Conservation (phyloP, 225 moss, liverwort and hornwort genomes). For the Thuidium tamariscinum region DNA sequence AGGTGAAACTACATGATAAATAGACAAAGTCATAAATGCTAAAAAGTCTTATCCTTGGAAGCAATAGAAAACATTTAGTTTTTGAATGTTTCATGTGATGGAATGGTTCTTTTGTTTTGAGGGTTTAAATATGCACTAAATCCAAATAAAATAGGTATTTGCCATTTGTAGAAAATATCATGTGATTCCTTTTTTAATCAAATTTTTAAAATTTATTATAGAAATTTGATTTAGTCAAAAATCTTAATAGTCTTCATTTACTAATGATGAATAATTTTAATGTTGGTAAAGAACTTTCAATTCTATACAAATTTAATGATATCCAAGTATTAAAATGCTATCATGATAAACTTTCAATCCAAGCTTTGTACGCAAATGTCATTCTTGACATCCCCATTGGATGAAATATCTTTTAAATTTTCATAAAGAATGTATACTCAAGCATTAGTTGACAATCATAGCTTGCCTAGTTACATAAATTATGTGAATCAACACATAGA, state of each 20-base stretch:
- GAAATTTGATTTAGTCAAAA: no score
- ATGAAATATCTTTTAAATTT: neutral
- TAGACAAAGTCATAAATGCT: neutral
- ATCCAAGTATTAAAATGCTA: rapidly evolving
- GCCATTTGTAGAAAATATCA: no score
- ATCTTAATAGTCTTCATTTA: neutral
- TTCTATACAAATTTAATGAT: neutral
- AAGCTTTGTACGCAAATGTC: rapidly evolving
- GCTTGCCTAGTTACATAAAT: rapidly evolving
- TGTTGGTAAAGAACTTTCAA: no score
- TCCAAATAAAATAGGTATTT: no score
- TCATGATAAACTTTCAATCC: neutral
- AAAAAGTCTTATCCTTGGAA: neutral
- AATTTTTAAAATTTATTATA: no score
- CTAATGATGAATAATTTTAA: neutral
- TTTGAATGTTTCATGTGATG: neutral
- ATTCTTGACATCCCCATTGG: neutral
- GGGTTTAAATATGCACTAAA: no score
- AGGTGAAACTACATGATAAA: neutral
- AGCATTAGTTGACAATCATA: neutral
- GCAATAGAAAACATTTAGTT: neutral
- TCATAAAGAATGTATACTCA: neutral
- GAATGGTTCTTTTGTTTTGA: no score
- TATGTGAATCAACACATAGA: no score
- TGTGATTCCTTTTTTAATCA: no score